A percentile compares a stretch with the other conserved stretches of the same genome.
These are phyloP conservation scores for Penicillium hesseltinei DNA, from an alignment of 2,329 filamentous ascomycete species.

Conservation along the genomic window DNA sequence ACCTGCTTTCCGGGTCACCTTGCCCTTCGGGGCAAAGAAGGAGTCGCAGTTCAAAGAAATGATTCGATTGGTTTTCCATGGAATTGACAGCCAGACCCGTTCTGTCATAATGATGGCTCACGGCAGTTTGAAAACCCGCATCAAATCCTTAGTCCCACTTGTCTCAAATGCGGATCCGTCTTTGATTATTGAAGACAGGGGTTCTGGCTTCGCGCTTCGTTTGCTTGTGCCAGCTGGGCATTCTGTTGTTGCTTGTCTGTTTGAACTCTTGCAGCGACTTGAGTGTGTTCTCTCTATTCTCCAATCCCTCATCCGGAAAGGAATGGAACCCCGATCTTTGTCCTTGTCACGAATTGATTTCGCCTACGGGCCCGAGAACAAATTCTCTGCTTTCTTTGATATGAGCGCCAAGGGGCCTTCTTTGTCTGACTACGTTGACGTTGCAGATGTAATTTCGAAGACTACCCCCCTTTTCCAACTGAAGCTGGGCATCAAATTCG, in stretches of 20 bases:
- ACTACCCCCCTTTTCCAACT: conserved; percentile 28
- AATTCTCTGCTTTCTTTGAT: conserved; percentile 32
- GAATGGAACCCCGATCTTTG: conserved; percentile 32
- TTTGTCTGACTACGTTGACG: conserved; percentile 20
- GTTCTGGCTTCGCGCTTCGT: conserved; percentile 39
- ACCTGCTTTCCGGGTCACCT: conserved; percentile 28
- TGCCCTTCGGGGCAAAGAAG: conserved; percentile 27
- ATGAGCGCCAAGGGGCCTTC: conserved; percentile 28
- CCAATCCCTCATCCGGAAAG: conserved; percentile 35
- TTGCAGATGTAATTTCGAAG: conserved; percentile 22
- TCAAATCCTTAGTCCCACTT: conserved; percentile 28
- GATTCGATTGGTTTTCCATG: conserved; percentile 39
- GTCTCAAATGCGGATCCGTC: conserved; percentile 30
- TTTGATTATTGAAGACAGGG: conserved; percentile 35
- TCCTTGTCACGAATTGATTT: conserved; percentile 39
- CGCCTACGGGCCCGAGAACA: conserved; percentile 31
- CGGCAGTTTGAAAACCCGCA: conserved; percentile 31
- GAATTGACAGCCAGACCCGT: conserved; percentile 36
- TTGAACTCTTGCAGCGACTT: conserved; percentile 40
- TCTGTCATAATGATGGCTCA: conserved; percentile 37
- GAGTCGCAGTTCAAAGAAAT: conserved; percentile 35
- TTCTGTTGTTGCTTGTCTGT: conserved; percentile 34
- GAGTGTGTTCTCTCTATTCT: conserved; percentile 38
- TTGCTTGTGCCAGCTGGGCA: conserved; percentile 37
- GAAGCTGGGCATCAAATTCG: conserved; percentile 35